Conservation (phyloP, 257 asterid species). For the Datura wrightii region DNA sequence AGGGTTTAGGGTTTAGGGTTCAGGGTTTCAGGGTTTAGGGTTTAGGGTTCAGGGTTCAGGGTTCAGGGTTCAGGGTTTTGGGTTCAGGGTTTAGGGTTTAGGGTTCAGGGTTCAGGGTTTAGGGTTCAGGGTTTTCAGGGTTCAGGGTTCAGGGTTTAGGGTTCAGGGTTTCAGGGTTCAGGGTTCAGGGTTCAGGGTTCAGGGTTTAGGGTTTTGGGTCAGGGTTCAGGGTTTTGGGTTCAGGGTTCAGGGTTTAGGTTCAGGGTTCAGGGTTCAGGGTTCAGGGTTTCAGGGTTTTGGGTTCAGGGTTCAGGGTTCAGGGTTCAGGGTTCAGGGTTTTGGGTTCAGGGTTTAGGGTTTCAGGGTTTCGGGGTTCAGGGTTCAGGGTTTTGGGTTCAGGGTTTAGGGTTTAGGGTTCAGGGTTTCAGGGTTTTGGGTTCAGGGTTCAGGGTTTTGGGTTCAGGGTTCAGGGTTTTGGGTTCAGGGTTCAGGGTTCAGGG, state of each 20-base stretch:
- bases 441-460: slow-evolving; percentile 49
- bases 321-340: slow-evolving; percentile 42
- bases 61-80: slow-evolving; percentile 4
- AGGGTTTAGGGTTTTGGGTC: slow-evolving; percentile 39
- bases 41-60: slow-evolving; percentile 23
- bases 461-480: slow-evolving; percentile 44
- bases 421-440: slow-evolving; percentile 48
- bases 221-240: slow-evolving; percentile 43
- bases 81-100: slow-evolving; percentile 13
- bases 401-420: slow-evolving; percentile 46
- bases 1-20: slow-evolving; percentile 10
- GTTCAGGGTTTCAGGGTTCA: slow-evolving; percentile 33
- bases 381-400: slow-evolving; percentile 46
- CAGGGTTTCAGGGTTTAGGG: slow-evolving; percentile 24
- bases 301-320: slow-evolving; percentile 37
- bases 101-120: slow-evolving; percentile 3
- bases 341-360: slow-evolving; percentile 42
- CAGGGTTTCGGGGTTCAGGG: slow-evolving; percentile 43
- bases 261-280: slow-evolving; percentile 37
- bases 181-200: slow-evolving; percentile 39
- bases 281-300: too few relatives aligned
- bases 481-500: slow-evolving; percentile 40
- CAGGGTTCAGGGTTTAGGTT: slow-evolving; percentile 41
- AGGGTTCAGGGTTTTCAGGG: slow-evolving; percentile 28
- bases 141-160: slow-evolving; percentile 30